phyloP scores from a whole-genome alignment of 2,329 filamentous ascomycete genomes.

The Alternaria sp. region DNA sequence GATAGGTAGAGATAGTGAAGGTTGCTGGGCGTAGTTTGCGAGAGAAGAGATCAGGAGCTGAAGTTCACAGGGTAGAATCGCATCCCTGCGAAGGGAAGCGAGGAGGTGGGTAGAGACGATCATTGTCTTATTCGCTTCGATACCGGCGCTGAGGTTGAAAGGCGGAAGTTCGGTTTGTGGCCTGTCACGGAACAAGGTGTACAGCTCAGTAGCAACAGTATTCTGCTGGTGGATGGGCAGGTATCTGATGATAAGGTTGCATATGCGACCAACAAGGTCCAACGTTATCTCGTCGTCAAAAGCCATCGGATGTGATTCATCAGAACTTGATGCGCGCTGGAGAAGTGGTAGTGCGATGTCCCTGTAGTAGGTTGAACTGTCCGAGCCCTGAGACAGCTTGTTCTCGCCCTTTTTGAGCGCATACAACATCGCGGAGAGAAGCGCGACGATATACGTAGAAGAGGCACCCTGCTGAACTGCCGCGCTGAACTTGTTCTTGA shows the following conservation, averaged over 20 bases:
- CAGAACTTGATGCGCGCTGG: constrained; percentile 47
- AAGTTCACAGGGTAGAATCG: constrained; percentile 43
- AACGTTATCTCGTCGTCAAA: constrained; percentile 61
- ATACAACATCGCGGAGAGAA: constrained; percentile 69
- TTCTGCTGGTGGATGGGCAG: constrained; percentile 62
- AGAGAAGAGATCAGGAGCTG: constrained; percentile 50
- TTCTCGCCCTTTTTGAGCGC: constrained; percentile 65
- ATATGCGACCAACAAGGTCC: constrained; percentile 68
- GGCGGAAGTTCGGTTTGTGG: constrained; percentile 43
- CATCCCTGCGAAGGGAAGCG: constrained; percentile 58
- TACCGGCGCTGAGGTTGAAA: constrained; percentile 40
- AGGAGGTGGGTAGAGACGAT: constrained; percentile 66
- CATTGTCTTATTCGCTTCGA: constrained; percentile 57
- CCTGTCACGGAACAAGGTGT: constrained; percentile 59
- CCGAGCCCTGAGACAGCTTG: constrained; percentile 57
- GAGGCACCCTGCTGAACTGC: constrained; percentile 63
- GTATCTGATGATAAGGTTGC: constrained; percentile 66
- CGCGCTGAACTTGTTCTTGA: constrained; percentile 69
- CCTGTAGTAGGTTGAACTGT: constrained; percentile 56
- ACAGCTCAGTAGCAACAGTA: constrained; percentile 62
- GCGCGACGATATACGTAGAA: constrained; percentile 64
- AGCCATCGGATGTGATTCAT: constrained; percentile 41
- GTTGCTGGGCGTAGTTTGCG: constrained; percentile 46
- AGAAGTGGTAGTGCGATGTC: constrained; percentile 58
- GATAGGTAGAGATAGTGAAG: constrained; percentile 38